Conservation (phyloP, 2,329 filamentous ascomycete species). For the Penicillium sp. region DNA sequence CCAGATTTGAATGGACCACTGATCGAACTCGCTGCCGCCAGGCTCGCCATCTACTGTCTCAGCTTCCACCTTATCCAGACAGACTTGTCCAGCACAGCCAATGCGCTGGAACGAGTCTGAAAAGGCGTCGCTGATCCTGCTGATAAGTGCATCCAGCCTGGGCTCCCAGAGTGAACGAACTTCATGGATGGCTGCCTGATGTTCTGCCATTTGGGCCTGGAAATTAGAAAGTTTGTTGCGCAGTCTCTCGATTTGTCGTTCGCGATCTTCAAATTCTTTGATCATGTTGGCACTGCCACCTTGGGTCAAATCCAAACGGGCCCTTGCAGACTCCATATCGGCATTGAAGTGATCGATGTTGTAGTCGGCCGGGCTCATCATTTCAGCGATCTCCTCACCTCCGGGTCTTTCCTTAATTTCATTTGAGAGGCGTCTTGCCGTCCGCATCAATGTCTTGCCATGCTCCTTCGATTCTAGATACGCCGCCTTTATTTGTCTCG, state of each 20-base stretch:
- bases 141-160: slow-evolving; percentile 72
- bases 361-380: slow-evolving; percentile 47
- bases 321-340: slow-evolving; percentile 72
- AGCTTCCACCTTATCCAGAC: slow-evolving; percentile 69
- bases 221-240: slow-evolving; percentile 59
- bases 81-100: slow-evolving; percentile 88
- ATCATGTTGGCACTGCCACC: slow-evolving; percentile 74
- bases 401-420: slow-evolving; percentile 22
- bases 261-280: slow-evolving; percentile 73
- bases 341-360: slow-evolving; percentile 65
- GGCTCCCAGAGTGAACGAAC: slow-evolving; percentile 80
- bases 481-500: slow-evolving; percentile 35
- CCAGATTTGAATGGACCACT: slow-evolving; percentile 90
- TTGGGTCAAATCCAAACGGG: slow-evolving; percentile 77
- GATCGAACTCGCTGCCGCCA: slow-evolving; percentile 74
- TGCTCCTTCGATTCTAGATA: slow-evolving; percentile 32
- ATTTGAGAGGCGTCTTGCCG: slow-evolving; percentile 17
- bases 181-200: slow-evolving; percentile 61
- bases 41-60: slow-evolving; percentile 32
- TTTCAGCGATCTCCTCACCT: slow-evolving; percentile 40
- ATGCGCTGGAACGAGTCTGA: slow-evolving; percentile 92
- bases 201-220: slow-evolving; percentile 55
- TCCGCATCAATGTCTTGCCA: slow-evolving; percentile 17
- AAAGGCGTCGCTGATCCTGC: slow-evolving; percentile 85
- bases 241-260: slow-evolving; percentile 67